Evolutionary conservation across 768 basidiomycete species (phyloP).

Genomic region (Tephrocybe rancida): DNA sequence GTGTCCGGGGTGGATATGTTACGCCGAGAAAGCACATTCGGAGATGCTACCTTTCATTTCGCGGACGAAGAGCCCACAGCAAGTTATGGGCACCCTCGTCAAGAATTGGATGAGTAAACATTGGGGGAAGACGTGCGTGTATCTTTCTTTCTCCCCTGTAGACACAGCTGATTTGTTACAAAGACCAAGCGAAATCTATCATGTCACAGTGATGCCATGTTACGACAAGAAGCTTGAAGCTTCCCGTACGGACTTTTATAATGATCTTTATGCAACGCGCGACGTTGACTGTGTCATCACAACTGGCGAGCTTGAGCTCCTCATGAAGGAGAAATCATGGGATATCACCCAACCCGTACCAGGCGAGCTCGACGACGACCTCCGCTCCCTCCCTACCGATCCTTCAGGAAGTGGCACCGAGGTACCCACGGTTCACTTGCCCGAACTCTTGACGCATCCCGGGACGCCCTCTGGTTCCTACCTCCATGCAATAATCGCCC

Average conservation of each 20-base stretch:
- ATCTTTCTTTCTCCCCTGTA: background rate
- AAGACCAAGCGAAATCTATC: slow-evolving; percentile 89
- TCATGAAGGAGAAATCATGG: slow-evolving; percentile 83
- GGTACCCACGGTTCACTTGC: slow-evolving; percentile 37
- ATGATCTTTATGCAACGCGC: slow-evolving; percentile 75
- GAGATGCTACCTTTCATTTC: slow-evolving; percentile 94
- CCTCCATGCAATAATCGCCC: slow-evolving; percentile 74
- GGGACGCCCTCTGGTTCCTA: slow-evolving; percentile 95
- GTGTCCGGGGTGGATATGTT: slow-evolving; percentile 99
- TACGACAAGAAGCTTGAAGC: slow-evolving; percentile 99
- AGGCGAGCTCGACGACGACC: slow-evolving; percentile 43
- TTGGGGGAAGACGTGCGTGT: slow-evolving; percentile 70
- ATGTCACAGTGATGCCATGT: slow-evolving; percentile 98
- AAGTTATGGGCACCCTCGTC: slow-evolving; percentile 90
- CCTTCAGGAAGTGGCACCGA: slow-evolving; percentile 6
- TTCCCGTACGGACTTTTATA: slow-evolving; percentile 91
- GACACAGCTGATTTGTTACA: slow-evolving; percentile 8
- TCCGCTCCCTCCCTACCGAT: slow-evolving; percentile 1
- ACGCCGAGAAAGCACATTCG: slow-evolving; percentile 95
- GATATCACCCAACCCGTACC: slow-evolving; percentile 64
- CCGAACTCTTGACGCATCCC: slow-evolving; percentile 74
- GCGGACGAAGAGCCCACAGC: slow-evolving; percentile 89
- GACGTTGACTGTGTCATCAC: slow-evolving; percentile 98
- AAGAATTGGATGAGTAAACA: slow-evolving; percentile 81
- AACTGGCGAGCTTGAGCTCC: slow-evolving; percentile 88